Percentiles rank a stretch among this genome's conserved stretches.
These are phyloP conservation scores for Puccinia polysora DNA, from an alignment of 1,284 basidiomycete species.

Conservation along the genomic window DNA sequence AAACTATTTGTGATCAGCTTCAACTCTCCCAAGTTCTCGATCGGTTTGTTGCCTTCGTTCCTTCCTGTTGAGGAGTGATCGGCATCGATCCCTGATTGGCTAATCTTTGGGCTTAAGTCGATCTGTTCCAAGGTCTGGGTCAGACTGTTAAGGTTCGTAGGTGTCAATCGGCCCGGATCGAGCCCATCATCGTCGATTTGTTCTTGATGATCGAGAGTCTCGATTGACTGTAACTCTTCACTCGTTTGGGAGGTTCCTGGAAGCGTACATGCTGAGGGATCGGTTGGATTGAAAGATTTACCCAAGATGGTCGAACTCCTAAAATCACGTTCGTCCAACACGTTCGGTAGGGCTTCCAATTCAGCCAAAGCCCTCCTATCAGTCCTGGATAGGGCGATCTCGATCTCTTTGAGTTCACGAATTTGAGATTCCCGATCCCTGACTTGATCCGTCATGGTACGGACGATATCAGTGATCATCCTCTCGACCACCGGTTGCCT, in stretches of 20 bases:
- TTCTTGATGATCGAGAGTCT: not conserved
- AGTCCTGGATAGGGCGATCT: slow-evolving; percentile 30
- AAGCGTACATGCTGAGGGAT: not conserved
- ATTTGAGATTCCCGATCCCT: slow-evolving; percentile 41
- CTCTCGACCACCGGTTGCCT: slow-evolving; percentile 36
- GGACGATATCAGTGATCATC: slow-evolving; percentile 39
- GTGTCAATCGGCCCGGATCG: slow-evolving; percentile 21
- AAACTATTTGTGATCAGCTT: slow-evolving; percentile 35
- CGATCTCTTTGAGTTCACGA: slow-evolving; percentile 39
- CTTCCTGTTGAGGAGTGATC: not conserved
- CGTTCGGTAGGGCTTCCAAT: slow-evolving; percentile 26
- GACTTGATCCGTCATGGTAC: slow-evolving; percentile 38
- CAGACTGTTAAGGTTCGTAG: not conserved
- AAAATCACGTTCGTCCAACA: slow-evolving; percentile 26
- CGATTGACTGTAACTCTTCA: not conserved
- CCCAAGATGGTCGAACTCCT: slow-evolving; percentile 21
- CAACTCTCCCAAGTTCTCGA: slow-evolving; percentile 30
- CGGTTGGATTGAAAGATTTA: slow-evolving; percentile 1
- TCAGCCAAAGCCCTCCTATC: slow-evolving; percentile 38
- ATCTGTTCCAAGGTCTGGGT: not conserved
- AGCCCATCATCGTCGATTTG: not conserved
- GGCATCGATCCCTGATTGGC: not conserved
- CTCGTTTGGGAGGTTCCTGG: not conserved
- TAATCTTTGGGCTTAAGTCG: not conserved
- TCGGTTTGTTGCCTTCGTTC: not conserved